Conservation (phyloP, 805 yeast species). For the Hanseniaspora vineae region DNA sequence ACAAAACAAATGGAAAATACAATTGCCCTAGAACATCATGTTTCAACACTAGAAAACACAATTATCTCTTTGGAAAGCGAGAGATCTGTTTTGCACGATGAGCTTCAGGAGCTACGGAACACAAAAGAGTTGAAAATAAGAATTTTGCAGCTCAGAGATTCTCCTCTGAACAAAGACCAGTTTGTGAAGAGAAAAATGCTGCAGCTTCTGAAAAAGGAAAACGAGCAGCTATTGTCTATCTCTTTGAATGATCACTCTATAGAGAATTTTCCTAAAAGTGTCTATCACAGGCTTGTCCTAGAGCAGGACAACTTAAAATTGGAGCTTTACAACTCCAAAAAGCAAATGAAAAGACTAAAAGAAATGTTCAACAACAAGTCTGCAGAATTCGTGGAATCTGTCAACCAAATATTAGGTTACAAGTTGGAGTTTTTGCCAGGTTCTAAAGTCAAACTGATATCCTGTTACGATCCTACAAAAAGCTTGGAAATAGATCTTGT, state of each 20-base stretch:
- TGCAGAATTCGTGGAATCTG: slow-evolving; percentile 54
- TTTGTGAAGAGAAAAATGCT: slow-evolving; percentile 40
- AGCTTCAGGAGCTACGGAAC: slow-evolving; percentile 23
- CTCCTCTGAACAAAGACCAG: slow-evolving; percentile 54
- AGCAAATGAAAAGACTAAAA: slow-evolving; percentile 37
- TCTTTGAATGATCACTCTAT: slow-evolving; percentile 10
- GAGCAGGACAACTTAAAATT: slow-evolving; percentile 38
- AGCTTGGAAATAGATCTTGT: slow-evolving; percentile 46
- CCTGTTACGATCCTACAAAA: slow-evolving; percentile 31
- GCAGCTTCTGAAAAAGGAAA: slow-evolving; percentile 43
- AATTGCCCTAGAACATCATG: too few species aligned
- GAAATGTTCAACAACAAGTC: slow-evolving; percentile 54
- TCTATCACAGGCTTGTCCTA: slow-evolving; percentile 46
- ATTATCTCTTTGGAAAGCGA: slow-evolving; percentile 27
- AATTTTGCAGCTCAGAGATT: slow-evolving; percentile 49
- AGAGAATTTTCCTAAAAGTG: slow-evolving; percentile 41
- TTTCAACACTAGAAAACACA: slow-evolving; percentile 18
- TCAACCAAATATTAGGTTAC: slow-evolving; percentile 60
- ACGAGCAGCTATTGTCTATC: slow-evolving; percentile 34
- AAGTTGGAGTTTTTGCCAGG: slow-evolving; percentile 52
- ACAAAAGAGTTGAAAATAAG: slow-evolving; percentile 30
- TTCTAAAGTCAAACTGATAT: slow-evolving; percentile 40
- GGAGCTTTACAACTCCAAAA: slow-evolving; percentile 36
- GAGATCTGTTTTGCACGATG: slow-evolving; percentile 25
- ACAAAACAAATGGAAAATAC: slow-evolving; percentile 14